Conservation (phyloP, 345 rosid genomes). For the Eucalyptus decipiens region DNA sequence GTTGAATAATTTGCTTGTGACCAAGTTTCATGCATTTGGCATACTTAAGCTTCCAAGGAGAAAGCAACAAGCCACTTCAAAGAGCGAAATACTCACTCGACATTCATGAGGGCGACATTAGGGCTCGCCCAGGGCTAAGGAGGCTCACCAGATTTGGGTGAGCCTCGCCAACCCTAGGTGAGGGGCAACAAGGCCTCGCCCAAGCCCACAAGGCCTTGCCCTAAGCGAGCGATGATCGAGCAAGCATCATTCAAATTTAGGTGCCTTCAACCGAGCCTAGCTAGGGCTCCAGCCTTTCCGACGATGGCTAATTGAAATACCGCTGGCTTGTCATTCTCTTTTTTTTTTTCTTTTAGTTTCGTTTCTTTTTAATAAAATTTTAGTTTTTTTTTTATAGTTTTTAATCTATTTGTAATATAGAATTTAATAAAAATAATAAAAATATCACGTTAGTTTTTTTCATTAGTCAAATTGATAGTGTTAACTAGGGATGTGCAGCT, state of each 20-base stretch:
- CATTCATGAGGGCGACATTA: too few relatives aligned
- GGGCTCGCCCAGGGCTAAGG: accelerated
- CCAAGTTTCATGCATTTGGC: not conserved
- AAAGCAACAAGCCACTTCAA: not conserved
- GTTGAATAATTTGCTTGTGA: not conserved
- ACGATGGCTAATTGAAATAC: not conserved
- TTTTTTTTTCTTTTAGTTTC: too few relatives aligned
- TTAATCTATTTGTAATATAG: too few relatives aligned
- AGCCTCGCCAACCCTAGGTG: too few relatives aligned
- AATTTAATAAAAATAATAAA: too few relatives aligned
- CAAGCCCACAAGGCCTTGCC: not conserved
- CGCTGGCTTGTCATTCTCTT: accelerated
- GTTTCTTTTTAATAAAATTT: too few relatives aligned
- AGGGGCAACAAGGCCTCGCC: too few relatives aligned
- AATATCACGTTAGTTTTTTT: accelerated
- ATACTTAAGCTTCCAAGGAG: not conserved
- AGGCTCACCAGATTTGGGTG: too few relatives aligned
- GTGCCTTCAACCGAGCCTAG: not conserved
- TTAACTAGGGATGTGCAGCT: too few relatives aligned
- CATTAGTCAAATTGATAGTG: too few relatives aligned
- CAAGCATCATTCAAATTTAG: too few relatives aligned
- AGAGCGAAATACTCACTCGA: not conserved
- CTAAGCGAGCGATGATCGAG: accelerated
- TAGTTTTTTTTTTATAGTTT: too few relatives aligned
- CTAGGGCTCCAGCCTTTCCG: accelerated